Evolutionary conservation across 108 stramenopile genomes (phyloP).

Genomic region (Cyclotella distinguenda): DNA sequence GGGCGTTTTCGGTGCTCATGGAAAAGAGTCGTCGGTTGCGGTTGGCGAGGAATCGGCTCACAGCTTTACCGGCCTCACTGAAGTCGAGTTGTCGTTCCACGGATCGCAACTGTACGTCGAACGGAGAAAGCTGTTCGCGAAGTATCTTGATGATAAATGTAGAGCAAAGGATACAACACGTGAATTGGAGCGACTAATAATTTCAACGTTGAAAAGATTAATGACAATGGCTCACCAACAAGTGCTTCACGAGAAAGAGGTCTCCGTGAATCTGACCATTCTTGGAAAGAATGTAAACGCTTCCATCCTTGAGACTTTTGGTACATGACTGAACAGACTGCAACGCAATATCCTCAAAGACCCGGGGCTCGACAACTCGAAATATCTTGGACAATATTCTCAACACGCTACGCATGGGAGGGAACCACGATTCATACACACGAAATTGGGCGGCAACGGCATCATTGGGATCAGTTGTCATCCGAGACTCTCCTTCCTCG

Average conservation of each 20-base stretch:
- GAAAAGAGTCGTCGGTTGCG: constrained; percentile 86
- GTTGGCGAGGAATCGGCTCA: constrained; percentile 84
- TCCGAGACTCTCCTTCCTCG: too few species aligned
- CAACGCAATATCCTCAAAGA: constrained; percentile 92
- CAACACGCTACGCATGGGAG: constrained; percentile 86
- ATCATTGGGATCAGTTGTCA: constrained; percentile 26
- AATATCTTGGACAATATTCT: constrained; percentile 88
- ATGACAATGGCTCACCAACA: constrained; percentile 59
- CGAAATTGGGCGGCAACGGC: constrained; percentile 69
- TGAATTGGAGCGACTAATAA: neutral
- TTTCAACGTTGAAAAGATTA: neutral
- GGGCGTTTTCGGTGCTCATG: constrained; percentile 86
- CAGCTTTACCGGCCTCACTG: constrained; percentile 81
- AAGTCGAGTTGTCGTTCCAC: constrained; percentile 91
- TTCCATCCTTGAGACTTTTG: constrained; percentile 76
- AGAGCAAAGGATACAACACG: neutral
- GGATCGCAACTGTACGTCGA: constrained; percentile 86
- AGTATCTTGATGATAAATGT: constrained; percentile 59
- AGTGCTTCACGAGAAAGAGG: constrained; percentile 88
- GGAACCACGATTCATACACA: constrained; percentile 90
- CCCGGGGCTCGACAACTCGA: constrained; percentile 87
- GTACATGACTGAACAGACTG: constrained; percentile 83
- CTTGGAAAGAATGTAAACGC: constrained; percentile 58
- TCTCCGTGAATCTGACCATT: constrained; percentile 78
- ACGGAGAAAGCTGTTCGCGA: constrained; percentile 91